A percentile compares a stretch with the other conserved stretches of the same genome.
These are phyloP conservation scores for Rhytidiadelphus loreus DNA, from an alignment of 225 moss, liverwort and hornwort genomes.

Conservation along the genomic window DNA sequence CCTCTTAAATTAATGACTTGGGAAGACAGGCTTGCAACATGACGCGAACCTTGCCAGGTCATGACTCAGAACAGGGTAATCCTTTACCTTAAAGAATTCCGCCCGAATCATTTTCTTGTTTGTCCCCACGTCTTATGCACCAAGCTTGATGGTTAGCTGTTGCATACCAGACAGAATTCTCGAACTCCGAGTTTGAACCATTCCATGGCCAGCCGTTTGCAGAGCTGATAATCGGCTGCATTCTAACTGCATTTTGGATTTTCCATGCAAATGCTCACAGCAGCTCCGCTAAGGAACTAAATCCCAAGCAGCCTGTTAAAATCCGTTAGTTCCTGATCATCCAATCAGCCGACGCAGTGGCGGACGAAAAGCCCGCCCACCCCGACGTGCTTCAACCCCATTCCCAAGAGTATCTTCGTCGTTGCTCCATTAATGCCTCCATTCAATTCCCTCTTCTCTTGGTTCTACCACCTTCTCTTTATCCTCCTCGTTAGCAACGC, in stretches of 20 bases:
- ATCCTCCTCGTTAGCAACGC: constrained; percentile 1
- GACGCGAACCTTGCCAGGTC: background rate
- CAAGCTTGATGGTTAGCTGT: background rate
- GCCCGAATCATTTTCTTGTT: background rate
- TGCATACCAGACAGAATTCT: background rate
- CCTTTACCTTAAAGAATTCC: background rate
- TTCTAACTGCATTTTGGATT: background rate
- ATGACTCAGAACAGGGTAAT: background rate
- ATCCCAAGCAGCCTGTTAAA: background rate
- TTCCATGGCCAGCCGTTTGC: background rate
- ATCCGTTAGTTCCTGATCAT: constrained; percentile 2
- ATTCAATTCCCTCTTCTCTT: constrained; percentile 15
- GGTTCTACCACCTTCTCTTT: constrained; percentile 15
- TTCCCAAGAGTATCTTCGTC: constrained; percentile 40
- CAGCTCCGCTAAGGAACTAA: background rate
- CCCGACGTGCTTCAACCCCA: background rate
- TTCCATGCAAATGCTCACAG: background rate
- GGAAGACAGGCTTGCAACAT: background rate
- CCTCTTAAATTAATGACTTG: background rate
- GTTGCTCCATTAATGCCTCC: constrained; percentile 18
- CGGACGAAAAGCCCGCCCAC: background rate
- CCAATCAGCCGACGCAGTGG: background rate
- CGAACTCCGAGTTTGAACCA: background rate
- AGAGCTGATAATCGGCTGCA: background rate
- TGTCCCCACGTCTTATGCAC: background rate